These are phyloP conservation scores for Termitomyces sp. DNA, from an alignment of 768 basidiomycete species.

Conservation along the genomic window DNA sequence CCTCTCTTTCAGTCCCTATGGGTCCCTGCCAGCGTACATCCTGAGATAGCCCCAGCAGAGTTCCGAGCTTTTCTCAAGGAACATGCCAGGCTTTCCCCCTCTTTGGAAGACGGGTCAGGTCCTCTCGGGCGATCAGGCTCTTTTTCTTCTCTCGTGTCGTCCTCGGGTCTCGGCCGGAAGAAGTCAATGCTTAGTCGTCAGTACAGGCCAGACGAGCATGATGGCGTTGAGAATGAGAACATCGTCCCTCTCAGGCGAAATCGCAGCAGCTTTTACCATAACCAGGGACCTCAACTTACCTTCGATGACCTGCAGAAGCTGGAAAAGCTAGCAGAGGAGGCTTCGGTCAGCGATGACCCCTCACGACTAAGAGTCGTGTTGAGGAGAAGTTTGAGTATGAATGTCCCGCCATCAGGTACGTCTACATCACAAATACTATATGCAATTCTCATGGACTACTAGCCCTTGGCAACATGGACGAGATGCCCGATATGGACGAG, in stretches of 20 bases:
- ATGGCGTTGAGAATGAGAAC: conserved; percentile 67
- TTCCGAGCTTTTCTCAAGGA: conserved; percentile 95
- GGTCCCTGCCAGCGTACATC: conserved; percentile 96
- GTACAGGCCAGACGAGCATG: conserved; percentile 79
- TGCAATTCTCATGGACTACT: conserved; percentile 16
- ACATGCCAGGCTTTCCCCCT: conserved; percentile 67
- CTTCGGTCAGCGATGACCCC: conserved; percentile 78
- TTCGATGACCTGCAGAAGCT: conserved; percentile 93
- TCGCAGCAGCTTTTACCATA: conserved; percentile 62
- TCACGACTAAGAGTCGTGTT: conserved; percentile 74
- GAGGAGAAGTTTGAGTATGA: conserved; percentile 85
- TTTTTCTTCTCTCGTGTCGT: conserved; percentile 34
- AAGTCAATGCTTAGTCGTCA: conserved; percentile 94
- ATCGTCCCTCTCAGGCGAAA: conserved; percentile 68
- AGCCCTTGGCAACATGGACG: conserved; percentile 70
- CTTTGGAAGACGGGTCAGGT: conserved; percentile 43
- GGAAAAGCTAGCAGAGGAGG: conserved; percentile 91
- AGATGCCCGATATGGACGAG: conserved; percentile 71
- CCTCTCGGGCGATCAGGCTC: conserved; percentile 41
- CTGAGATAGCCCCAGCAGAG: conserved; percentile 95
- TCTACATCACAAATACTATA: conserved; percentile 20
- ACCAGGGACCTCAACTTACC: conserved; percentile 81
- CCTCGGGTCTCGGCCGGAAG: conserved; percentile 69
- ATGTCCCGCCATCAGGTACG: conserved; percentile 82
- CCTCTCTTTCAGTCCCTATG: conserved; percentile 75